phyloP scores from a whole-genome alignment of 148 eudicot species.

The Camellia granthamiana region DNA sequence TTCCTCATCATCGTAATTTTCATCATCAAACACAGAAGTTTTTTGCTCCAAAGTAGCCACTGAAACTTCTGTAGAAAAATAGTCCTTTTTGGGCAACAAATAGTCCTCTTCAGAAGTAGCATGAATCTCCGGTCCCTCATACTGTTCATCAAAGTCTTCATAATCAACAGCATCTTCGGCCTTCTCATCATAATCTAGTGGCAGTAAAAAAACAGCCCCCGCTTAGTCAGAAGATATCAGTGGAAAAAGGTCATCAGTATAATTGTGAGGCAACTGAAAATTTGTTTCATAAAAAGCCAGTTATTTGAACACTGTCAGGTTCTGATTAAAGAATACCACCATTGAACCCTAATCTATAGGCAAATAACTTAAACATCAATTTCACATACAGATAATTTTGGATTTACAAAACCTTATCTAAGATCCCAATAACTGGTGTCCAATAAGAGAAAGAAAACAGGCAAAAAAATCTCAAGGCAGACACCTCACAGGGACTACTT shows the following conservation, averaged over 20 bases:
- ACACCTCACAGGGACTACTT: neutral
- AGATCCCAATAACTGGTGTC: neutral
- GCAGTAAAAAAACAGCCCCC: constrained; percentile 7
- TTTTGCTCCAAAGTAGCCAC: constrained; percentile 36
- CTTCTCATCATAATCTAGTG: constrained; percentile 82
- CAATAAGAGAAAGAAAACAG: neutral
- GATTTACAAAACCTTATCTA: neutral
- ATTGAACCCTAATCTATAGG: neutral
- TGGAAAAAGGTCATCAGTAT: neutral
- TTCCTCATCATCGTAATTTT: constrained; percentile 86
- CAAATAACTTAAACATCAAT: neutral
- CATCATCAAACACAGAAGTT: constrained; percentile 84
- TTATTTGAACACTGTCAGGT: constrained; percentile 6
- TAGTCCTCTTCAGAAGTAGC: constrained; percentile 87
- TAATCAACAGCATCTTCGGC: constrained; percentile 98
- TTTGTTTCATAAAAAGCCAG: neutral
- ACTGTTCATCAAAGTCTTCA: constrained; percentile 94
- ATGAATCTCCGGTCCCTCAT: constrained; percentile 94
- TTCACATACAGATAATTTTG: neutral
- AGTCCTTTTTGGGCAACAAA: constrained; percentile 67
- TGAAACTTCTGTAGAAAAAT: constrained; percentile 43
- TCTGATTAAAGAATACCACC: neutral
- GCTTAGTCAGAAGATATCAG: constrained; percentile 16
- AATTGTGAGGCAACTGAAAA: neutral
- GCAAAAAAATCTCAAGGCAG: neutral